Evolutionary conservation across 371 early-diverging fungal genomes (phyloP), one percentile per base, ranked within the genome.

Genomic region (Haplosporangium sp.): DNA sequence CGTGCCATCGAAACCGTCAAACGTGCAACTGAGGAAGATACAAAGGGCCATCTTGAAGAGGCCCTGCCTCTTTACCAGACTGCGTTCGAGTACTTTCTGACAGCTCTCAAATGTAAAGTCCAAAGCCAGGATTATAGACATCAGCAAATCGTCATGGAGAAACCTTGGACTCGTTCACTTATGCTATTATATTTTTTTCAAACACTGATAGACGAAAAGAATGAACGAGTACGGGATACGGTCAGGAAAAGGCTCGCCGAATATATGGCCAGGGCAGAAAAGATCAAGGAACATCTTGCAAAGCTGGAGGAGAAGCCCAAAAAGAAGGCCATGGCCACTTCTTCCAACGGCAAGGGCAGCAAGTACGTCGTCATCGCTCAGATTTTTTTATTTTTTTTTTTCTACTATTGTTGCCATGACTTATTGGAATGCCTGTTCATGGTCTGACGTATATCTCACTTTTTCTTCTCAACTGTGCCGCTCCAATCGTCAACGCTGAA

Each of bases 261-360:
- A 74, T 98, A 98, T 82, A 84, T 98, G 67, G 93, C 93, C 42
- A 91, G 99, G 46, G 98, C 98, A 1, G 98, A 98, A 80, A 91
- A 92, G 80, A 86, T 98, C 60, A 98, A 97, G 82, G 94, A 93
- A 43, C 92, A 91, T 74, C 81, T 98, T 13, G 72, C 83, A 50
- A 90, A 92, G 64, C 76, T 91, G 72, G 86, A 91, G 52, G 89
- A 92, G 59, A 90, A 88, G 63, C 88, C 89, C 64, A 86, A 85
- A 59, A 86, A 90, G 67, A 91, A 91, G 62, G 86, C 83, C 20
- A 82, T 88, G 45, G 83, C 89, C 18, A 83, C 85, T 8, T 87
- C 81, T 1, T 83, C 85, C 38, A 86, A 74, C 51, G 81, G 74
- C 20, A 59, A 85, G 80, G 84, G 86, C 20, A 45, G 54, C 74